Evolutionary conservation across 2,329 filamentous ascomycete species (phyloP), one percentile per base, ranked within the genome.

Genomic region (Zymoseptoria tritici): DNA sequence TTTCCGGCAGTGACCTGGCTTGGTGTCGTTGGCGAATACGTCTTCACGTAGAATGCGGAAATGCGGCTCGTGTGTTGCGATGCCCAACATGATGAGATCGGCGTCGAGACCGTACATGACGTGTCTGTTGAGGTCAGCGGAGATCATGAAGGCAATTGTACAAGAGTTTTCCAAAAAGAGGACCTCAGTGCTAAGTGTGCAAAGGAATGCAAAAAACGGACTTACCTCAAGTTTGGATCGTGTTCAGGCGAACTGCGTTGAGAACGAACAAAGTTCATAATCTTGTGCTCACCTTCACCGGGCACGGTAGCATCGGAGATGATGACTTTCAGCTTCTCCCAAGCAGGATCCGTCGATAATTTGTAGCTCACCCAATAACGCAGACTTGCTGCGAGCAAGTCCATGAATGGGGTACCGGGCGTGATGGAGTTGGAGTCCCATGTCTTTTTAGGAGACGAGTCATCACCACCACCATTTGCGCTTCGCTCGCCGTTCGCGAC

Each of bases 281-380:
- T 97, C 77, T 99, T 99, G 76, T 99, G 94, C 78, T 99, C 94
- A 73, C 94, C 94, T 78, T 99, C 94, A 72, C 94, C 94, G 57
- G 94, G 94, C 49, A 99, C 92, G 49, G 93, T 97, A 57, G 94
- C 93, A 79, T 99, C 94, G 8, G 94, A 99, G 67, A 99, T 97
- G 75, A 99, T 95, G 74, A 99, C 84, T 81, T 99, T 99, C 74
- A 97, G 81, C 76, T 91, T 91, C 63, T 89, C 90, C 95, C 95
- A 99, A 55, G 88, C 90, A 31, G 93, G 91, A 74, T 99, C 94
- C 24, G 91, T 97, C 75, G 95, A 97, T 66, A 97, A 84, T 78
- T 99, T 99, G 79, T 97, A 97, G 57, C 93, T 87, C 73, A 91
- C 91, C 94, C 94, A 99, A 75, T 97, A 99, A 69, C 93, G 87